These are phyloP conservation scores for Fulvia fulva DNA, from an alignment of 2,329 filamentous ascomycete genomes.

Conservation along the genomic window DNA sequence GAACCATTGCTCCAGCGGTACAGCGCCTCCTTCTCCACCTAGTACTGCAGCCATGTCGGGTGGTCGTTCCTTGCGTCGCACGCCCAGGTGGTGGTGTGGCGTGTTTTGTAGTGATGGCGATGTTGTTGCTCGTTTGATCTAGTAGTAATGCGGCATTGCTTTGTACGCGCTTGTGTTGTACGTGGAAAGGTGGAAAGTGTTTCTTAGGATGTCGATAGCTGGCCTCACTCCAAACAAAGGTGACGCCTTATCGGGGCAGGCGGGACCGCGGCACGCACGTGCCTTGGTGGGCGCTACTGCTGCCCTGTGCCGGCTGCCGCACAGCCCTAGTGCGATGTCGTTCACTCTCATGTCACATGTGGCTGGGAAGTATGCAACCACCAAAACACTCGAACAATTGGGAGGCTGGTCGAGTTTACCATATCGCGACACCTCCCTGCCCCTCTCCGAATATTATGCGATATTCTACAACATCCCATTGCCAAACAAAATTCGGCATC, in stretches of 20 bases:
- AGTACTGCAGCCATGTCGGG: conserved; percentile 44
- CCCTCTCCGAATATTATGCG: background rate
- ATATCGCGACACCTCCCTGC: background rate
- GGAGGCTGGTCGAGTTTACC: background rate
- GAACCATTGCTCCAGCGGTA: conserved; percentile 92
- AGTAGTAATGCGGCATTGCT: background rate
- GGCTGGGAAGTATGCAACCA: background rate
- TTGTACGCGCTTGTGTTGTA: background rate
- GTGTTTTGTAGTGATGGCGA: background rate
- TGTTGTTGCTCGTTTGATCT: background rate
- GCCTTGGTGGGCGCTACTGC: background rate
- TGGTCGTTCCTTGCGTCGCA: background rate
- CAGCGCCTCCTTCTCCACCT: conserved; percentile 39
- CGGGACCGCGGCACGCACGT: background rate
- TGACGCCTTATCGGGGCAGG: background rate
- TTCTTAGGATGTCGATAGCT: background rate
- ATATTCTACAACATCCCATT: background rate
- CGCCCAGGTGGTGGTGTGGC: background rate
- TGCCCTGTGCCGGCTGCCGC: background rate
- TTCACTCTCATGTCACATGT: background rate
- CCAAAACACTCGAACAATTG: background rate
- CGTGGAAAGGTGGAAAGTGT: background rate
- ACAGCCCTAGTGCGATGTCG: background rate
- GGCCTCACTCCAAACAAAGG: background rate
- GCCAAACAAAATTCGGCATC: background rate